Percentiles rank a stretch among this genome's conserved stretches.
These are phyloP conservation scores for Haplosporangium sp. DNA, from an alignment of 371 early-diverging fungal species.

Conservation along the genomic window DNA sequence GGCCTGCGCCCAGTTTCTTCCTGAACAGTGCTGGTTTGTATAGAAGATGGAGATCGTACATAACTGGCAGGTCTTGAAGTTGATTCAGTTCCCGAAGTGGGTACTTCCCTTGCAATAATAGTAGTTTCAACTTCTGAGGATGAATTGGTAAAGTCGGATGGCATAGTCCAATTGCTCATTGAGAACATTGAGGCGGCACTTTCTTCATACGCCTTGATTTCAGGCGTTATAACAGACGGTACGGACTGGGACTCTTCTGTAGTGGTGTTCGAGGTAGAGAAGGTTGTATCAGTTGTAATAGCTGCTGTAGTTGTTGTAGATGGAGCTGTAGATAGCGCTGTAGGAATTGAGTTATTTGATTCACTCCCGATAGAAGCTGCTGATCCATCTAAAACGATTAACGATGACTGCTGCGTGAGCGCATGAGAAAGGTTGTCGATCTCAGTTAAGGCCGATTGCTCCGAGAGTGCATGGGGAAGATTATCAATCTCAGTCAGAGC, in stretches of 20 bases:
- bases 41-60: constrained; percentile 17
- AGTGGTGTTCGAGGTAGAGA: background rate
- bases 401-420: constrained; percentile 31
- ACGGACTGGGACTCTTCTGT: background rate
- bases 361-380: no score
- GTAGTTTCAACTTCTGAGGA: background rate
- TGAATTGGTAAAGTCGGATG: constrained; percentile 22
- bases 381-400: constrained; percentile 31
- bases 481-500: constrained; percentile 38
- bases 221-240: constrained; percentile 6
- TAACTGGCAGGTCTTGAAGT: constrained; percentile 2
- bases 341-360: no score
- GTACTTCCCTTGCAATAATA: background rate
- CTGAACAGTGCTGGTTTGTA: constrained; percentile 7
- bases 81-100: background rate
- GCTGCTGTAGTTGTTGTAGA: constrained; percentile 5
- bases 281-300: background rate
- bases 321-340: background rate
- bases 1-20: background rate
- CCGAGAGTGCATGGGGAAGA: constrained; percentile 32
- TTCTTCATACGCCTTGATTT: background rate
- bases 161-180: constrained; percentile 50
- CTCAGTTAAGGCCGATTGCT: constrained; percentile 38
- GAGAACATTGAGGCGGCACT: constrained; percentile 30
- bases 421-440: constrained; percentile 34